Evolutionary conservation across 1,139 yeast genomes (phyloP).

Genomic region (Schizosaccharomyces versatilis): DNA sequence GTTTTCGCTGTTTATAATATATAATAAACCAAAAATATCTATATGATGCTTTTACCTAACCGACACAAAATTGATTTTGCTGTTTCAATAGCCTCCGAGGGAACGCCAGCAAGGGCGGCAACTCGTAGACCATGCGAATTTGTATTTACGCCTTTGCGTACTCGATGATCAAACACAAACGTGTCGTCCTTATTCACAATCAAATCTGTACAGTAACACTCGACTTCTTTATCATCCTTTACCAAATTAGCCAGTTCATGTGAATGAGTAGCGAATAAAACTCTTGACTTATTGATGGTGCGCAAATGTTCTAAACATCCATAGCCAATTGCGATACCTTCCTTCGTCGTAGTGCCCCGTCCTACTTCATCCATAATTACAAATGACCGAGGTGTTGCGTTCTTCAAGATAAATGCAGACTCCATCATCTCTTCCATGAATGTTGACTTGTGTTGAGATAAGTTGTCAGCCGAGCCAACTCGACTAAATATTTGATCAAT

Average conservation of each 20-base stretch:
- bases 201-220: slow-evolving; percentile 33
- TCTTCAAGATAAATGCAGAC: slow-evolving; percentile 52
- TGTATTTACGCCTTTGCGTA: slow-evolving; percentile 49
- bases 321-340: slow-evolving; percentile 78
- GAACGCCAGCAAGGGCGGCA: slow-evolving; percentile 51
- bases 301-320: slow-evolving; percentile 47
- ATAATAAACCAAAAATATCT: no score
- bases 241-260: slow-evolving; percentile 21
- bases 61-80: no score
- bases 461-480: slow-evolving; percentile 75
- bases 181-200: slow-evolving; percentile 13
- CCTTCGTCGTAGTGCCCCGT: slow-evolving; percentile 75
- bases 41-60: no score
- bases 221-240: slow-evolving; percentile 19
- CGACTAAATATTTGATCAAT: slow-evolving; percentile 77
- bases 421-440: slow-evolving; percentile 98
- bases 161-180: slow-evolving; percentile 34
- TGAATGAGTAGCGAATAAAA: slow-evolving; percentile 84
- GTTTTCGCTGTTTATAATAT: no score
- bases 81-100: no score
- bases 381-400: slow-evolving; percentile 55
- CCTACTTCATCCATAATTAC: slow-evolving; percentile 94
- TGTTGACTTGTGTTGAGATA: slow-evolving; percentile 68
- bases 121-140: slow-evolving; percentile 71
- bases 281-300: slow-evolving; percentile 38